These are phyloP conservation scores for Candida alai DNA, from an alignment of 805 yeast species.

Conservation along the genomic window DNA sequence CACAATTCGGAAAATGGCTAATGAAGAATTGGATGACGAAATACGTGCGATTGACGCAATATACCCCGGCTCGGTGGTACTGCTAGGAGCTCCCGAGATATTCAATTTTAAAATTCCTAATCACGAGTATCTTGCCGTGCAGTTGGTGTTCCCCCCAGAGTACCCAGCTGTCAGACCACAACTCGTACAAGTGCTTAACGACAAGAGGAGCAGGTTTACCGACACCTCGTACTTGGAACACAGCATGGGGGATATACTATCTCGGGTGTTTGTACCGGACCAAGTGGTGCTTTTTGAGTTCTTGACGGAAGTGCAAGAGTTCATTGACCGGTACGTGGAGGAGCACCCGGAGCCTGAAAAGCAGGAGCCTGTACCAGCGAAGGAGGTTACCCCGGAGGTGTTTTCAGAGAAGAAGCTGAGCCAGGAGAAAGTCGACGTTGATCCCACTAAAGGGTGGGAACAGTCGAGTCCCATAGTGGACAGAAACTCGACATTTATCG, in stretches of 20 bases:
- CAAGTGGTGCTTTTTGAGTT: constrained; percentile 79
- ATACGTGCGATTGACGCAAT: constrained; percentile 82
- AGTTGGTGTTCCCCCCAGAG: constrained; percentile 62
- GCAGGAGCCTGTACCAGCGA: constrained; percentile 1
- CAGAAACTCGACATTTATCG: constrained; percentile 82
- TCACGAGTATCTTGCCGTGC: constrained; percentile 56
- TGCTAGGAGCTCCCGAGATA: constrained; percentile 30
- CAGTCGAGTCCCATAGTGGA: constrained; percentile 76
- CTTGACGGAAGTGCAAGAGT: constrained; percentile 56
- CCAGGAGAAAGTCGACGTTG: constrained; percentile 12
- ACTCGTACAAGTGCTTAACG: constrained; percentile 51
- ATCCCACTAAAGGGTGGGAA: constrained; percentile 70
- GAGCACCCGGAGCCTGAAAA: constrained; percentile 8
- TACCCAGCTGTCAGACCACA: constrained; percentile 71
- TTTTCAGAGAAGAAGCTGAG: background rate
- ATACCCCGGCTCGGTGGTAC: constrained; percentile 59
- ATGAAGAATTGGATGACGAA: constrained; percentile 64
- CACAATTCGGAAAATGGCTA: no score
- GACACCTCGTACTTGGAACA: constrained; percentile 41
- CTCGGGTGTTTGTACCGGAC: constrained; percentile 51
- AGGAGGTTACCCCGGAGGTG: background rate
- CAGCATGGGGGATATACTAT: constrained; percentile 49
- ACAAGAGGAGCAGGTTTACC: constrained; percentile 33
- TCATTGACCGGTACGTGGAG: constrained; percentile 33
- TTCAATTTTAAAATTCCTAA: constrained; percentile 56